Base-by-base conservation (phyloP, 768 basidiomycete species). In the Postia placenta region DNA sequence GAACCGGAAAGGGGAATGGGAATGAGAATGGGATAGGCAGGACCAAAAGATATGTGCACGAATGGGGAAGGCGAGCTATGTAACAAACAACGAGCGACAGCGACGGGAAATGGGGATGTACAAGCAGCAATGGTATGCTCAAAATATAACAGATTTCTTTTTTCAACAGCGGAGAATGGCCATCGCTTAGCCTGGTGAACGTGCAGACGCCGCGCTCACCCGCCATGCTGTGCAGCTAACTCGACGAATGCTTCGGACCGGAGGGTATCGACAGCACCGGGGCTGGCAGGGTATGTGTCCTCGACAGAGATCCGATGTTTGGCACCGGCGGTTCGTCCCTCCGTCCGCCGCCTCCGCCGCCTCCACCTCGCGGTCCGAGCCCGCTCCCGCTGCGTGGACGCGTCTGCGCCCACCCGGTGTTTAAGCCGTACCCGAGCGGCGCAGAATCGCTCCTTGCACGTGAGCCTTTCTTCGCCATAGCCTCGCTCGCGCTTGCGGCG, bases 371-470 rank as follows among this genome's bases (percentile, higher is more conserved):
- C 36, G 57, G 53, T 17, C 59, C 65, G 19, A 69, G 55, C 38
- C 67, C 67, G 57, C 67, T 68, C 45, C 68, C 68, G 58, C 67
- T 69, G 23, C 68, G 50, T 45, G 68, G 68, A 24, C 68, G 56
- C 37, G 61, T 63, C 47, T 59, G 58, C 35, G 60, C 59, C 69
- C 71, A 64, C 55, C 56, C 68, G 5, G 54, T 48, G 30, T 47
- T 49, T 9, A 55, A 46, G 50, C 59, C 74, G 58, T 81, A 81
- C 37, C 82, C 82, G 27, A 86, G 64, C 33, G 84, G 84, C 15
- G 84, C 79, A 26, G 78, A 80, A 58, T 86, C 83, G 57, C 82
- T 84, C 58, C 83, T 66, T 26, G 82, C 82, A n/a, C 83, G 72
- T 15, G 30, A 33, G 30, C 55, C 54, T 45, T 58, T 57, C 50